These are phyloP conservation scores for Brasilioporus rufonigricans DNA, from an alignment of 768 basidiomycete species.

Conservation along the genomic window DNA sequence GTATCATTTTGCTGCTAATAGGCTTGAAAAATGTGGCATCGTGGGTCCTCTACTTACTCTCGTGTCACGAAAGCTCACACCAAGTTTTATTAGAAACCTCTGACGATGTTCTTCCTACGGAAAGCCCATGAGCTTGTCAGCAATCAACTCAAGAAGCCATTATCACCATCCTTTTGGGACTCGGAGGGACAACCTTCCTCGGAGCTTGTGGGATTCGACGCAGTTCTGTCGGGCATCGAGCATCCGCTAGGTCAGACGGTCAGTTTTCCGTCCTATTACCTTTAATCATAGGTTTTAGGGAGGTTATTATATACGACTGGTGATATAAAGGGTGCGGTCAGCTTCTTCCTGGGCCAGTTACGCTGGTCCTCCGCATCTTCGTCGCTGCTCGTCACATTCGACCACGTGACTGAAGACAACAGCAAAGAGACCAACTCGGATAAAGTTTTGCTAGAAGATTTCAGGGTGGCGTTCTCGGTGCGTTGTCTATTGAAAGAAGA, in stretches of 20 bases:
- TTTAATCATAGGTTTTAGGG: constrained; percentile 43
- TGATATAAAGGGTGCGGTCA: constrained; percentile 71
- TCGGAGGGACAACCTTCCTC: constrained; percentile 52
- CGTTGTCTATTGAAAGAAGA: constrained; percentile 14
- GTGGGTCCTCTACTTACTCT: constrained; percentile 44
- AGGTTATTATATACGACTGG: constrained; percentile 90
- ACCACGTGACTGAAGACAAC: constrained; percentile 22
- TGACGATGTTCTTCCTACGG: constrained; percentile 80
- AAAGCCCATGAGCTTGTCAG: constrained; percentile 66
- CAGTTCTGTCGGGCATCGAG: constrained; percentile 70
- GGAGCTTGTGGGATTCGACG: constrained; percentile 50
- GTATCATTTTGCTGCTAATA: constrained; percentile 74
- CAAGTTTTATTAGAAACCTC: constrained; percentile 58
- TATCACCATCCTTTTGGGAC: constrained; percentile 83
- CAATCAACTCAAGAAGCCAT: constrained; percentile 45
- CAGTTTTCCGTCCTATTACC: constrained; percentile 1
- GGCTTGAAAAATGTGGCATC: constrained; percentile 81
- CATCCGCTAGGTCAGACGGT: constrained; percentile 64
- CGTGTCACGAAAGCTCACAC: constrained; percentile 1
- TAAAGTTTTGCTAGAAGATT: constrained; percentile 81
- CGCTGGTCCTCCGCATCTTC: constrained; percentile 38
- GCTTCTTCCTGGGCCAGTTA: constrained; percentile 73
- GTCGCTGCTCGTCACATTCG: constrained; percentile 16
- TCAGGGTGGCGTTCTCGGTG: constrained; percentile 82
- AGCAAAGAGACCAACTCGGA: constrained; percentile 44